A percentile compares a stretch with the other conserved stretches of the same genome.
phyloP scores from a whole-genome alignment of 2,329 filamentous ascomycete species.

The Calonectria hawksworthii region DNA sequence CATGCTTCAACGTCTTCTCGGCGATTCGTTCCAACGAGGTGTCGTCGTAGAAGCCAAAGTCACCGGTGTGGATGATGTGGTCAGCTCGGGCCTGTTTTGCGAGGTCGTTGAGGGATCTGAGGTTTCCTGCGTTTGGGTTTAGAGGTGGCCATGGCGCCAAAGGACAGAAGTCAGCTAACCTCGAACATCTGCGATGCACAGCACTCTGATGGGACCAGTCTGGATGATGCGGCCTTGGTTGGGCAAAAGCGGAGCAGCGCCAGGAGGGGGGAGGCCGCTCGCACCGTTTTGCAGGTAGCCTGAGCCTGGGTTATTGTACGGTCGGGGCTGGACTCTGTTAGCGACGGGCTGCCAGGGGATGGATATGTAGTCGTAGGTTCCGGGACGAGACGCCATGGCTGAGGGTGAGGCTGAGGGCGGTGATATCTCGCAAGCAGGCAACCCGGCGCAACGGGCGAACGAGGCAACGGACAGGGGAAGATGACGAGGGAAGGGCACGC shows the following conservation, averaged over 20 bases:
- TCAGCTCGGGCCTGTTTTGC: conserved; percentile 95
- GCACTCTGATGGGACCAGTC: conserved; percentile 74
- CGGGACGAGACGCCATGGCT: conserved; percentile 21
- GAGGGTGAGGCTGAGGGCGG: not conserved
- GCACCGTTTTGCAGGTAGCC: conserved; percentile 76
- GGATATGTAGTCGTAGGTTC: not conserved
- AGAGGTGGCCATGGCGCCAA: conserved; percentile 21
- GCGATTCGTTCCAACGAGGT: conserved; percentile 96
- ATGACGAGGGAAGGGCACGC: conserved; percentile 2
- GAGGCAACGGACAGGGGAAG: conserved; percentile 8
- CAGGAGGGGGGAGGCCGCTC: conserved; percentile 65
- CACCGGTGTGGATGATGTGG: conserved; percentile 98
- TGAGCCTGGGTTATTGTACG: conserved; percentile 66
- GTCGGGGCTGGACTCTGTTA: conserved; percentile 54
- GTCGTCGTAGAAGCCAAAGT: conserved; percentile 99
- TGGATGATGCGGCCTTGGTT: conserved; percentile 78
- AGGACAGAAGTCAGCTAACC: conserved; percentile 58
- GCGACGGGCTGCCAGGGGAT: conserved; percentile 36
- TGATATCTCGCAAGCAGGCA: conserved; percentile 15
- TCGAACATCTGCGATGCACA: conserved; percentile 81
- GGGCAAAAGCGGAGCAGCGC: conserved; percentile 75
- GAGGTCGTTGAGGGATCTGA: conserved; percentile 95
- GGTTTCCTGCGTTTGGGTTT: conserved; percentile 77
- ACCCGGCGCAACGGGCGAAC: not conserved
- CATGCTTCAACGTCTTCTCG: conserved; percentile 98